These are phyloP conservation scores for Teratosphaeria zuluensis DNA, from an alignment of 2,329 filamentous ascomycete genomes.

Conservation along the genomic window DNA sequence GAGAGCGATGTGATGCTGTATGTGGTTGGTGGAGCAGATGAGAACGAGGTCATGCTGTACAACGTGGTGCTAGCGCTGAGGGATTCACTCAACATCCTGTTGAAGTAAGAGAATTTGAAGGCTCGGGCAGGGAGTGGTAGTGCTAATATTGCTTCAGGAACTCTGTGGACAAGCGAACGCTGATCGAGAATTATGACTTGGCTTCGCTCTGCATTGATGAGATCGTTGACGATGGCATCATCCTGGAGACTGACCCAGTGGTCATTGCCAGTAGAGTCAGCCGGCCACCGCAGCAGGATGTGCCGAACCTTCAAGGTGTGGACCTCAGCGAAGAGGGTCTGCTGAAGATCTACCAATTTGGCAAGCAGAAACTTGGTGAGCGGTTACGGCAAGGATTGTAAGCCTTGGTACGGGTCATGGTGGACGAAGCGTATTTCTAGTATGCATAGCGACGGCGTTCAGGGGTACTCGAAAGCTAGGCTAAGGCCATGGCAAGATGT, in stretches of 20 bases:
- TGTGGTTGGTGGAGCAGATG: conserved; percentile 79
- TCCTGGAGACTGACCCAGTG: conserved; percentile 93
- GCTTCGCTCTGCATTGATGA: conserved; percentile 91
- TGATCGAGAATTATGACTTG: conserved; percentile 97
- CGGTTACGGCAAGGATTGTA: conserved; percentile 77
- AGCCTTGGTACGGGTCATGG: conserved; percentile 11
- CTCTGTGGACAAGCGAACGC: conserved; percentile 92
- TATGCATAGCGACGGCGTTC: conserved; percentile 11
- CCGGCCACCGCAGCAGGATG: conserved; percentile 81
- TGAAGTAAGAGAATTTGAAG: conserved; percentile 56
- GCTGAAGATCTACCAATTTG: conserved; percentile 87
- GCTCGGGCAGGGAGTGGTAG: neutral
- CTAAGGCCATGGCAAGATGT: neutral
- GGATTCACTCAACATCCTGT: conserved; percentile 79
- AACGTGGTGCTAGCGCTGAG: conserved; percentile 81
- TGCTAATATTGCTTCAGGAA: conserved; percentile 48
- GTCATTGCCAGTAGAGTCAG: conserved; percentile 88
- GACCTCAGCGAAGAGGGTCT: conserved; percentile 93
- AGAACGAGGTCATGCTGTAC: conserved; percentile 96
- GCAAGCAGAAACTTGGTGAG: conserved; percentile 83
- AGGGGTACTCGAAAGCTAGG: neutral
- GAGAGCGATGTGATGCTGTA: conserved; percentile 97
- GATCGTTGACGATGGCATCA: conserved; percentile 89
- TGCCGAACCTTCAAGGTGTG: conserved; percentile 79
- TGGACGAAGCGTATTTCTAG: neutral